Evolutionary conservation across 2,329 filamentous ascomycete genomes (phyloP).

Genomic region (Exophiala xenobiotica): DNA sequence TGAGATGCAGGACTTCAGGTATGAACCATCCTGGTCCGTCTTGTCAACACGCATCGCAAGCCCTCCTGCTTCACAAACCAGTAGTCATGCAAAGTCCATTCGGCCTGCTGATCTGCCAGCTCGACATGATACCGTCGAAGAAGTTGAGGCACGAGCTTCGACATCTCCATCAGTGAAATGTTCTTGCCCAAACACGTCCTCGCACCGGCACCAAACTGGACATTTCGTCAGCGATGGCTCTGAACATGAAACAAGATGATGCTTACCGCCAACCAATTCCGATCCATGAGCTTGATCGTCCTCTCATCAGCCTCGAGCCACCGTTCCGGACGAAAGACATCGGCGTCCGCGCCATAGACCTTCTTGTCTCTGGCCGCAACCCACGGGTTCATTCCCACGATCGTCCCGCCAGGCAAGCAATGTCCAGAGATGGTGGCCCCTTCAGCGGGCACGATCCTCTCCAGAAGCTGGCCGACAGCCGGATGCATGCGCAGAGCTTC

Average conservation of each 20-base stretch:
- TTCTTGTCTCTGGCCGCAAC: conserved; percentile 30
- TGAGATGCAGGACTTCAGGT: no score
- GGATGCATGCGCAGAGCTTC: conserved; percentile 29
- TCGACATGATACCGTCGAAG: conserved; percentile 24
- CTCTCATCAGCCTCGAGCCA: conserved; percentile 40
- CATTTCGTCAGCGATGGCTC: not conserved
- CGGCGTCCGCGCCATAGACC: conserved; percentile 29
- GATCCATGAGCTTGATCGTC: conserved; percentile 28
- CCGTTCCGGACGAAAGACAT: conserved; percentile 25
- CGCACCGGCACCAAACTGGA: conserved; percentile 51
- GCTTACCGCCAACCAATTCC: conserved; percentile 36
- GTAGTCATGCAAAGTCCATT: conserved; percentile 35
- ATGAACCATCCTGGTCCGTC: not conserved
- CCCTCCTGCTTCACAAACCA: conserved; percentile 50
- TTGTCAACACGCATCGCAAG: conserved; percentile 10
- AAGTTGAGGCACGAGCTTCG: conserved; percentile 31
- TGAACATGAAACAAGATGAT: not conserved
- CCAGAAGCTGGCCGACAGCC: conserved; percentile 38
- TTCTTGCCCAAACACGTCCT: conserved; percentile 41
- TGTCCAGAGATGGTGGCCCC: conserved; percentile 30
- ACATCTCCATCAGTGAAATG: conserved; percentile 32
- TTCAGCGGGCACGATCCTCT: conserved; percentile 56
- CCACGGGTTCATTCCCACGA: conserved; percentile 31
- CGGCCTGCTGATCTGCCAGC: conserved; percentile 22
- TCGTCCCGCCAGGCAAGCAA: conserved; percentile 33